Base-by-base conservation (phyloP, 2,329 filamentous ascomycete genomes). In the Fusarium sulawesiense region DNA sequence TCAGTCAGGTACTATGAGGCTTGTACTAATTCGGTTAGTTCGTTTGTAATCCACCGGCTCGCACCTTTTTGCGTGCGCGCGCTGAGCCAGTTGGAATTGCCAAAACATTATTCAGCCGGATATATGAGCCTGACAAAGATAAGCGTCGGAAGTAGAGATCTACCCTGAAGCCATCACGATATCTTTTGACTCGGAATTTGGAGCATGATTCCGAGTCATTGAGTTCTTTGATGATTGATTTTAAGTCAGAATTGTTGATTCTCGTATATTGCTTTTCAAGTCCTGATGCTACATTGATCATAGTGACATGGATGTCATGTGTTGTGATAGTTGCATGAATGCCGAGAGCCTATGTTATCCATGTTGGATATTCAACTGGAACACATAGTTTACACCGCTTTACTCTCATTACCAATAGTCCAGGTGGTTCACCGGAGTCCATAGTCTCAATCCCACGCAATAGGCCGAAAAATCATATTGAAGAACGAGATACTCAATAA, bases 11-110 rank as follows among this genome's bases (percentile, higher is more conserved):
- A 34, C 21, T n/a, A 18, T 5, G 16, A 8, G 7, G 16, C 18
- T 23, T 45, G 21, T 55, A 32, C 29, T 29, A 18, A 29, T 44
- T 30, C 14, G 21, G 48, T 41, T 51, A 51, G 48, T 46, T n/a
- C 23, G n/a, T 50, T 46, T 34, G 51, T 59, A 32, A 64, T 40
- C 45, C 37, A 56, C 23, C 42, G 8, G 21, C 42, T 40, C 16
- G 18, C 45, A 32, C 30, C 30, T 34, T 55, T 46, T 32, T 29
- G 25, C 41, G 41, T 27, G 61, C 61, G 61, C 60, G 63, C 61
- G 61, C 54, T 29, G 41, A 14, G 21, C 14, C 25, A 18, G 23
- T 37, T 25, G 13, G 37, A 14, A 27, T 18, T 41, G 29, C 34
- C 14, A 20, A 29, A 29, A 14, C 34, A 53, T 53, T 46, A 32